Evolutionary conservation across 306 rosid species (phyloP).

Genomic region (Comarum palustre): DNA sequence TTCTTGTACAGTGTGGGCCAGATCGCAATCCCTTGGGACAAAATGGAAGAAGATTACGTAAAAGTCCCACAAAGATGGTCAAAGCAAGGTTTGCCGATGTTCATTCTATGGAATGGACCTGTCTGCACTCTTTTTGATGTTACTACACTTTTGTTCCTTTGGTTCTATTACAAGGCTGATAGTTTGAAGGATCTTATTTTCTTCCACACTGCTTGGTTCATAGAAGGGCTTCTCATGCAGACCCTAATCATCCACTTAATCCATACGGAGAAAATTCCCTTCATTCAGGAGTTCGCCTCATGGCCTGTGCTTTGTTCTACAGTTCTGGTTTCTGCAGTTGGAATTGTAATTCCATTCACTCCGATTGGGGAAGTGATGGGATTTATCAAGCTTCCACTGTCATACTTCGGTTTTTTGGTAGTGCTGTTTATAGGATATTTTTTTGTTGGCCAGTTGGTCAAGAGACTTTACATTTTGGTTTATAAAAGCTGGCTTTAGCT

Average conservation of each 20-base stretch:
- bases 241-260: conserved; percentile 69
- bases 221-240: conserved; percentile 80
- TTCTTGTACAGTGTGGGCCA: conserved; percentile 76
- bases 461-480: conserved; percentile 56
- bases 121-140: conserved; percentile 70
- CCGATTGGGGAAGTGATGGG: conserved; percentile 57
- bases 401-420: conserved; percentile 55
- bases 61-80: conserved; percentile 67
- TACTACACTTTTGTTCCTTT: conserved; percentile 54
- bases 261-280: conserved; percentile 69
- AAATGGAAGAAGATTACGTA: conserved; percentile 60
- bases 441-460: conserved; percentile 54
- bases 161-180: conserved; percentile 42
- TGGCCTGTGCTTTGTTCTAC: conserved; percentile 85
- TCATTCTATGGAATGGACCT: conserved; percentile 78
- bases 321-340: conserved; percentile 50
- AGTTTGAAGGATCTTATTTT: conserved; percentile 26
- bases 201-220: conserved; percentile 75
- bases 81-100: conserved; percentile 50
- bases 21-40: conserved; percentile 63
- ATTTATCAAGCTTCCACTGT: conserved; percentile 45
- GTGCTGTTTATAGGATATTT: conserved; percentile 60
- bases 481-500: conserved; percentile 66
- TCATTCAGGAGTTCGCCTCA: conserved; percentile 64
- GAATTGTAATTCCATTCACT: conserved; percentile 55